These are phyloP conservation scores for Solanum hybrid DNA, from an alignment of 305 asterid species.

Conservation along the genomic window DNA sequence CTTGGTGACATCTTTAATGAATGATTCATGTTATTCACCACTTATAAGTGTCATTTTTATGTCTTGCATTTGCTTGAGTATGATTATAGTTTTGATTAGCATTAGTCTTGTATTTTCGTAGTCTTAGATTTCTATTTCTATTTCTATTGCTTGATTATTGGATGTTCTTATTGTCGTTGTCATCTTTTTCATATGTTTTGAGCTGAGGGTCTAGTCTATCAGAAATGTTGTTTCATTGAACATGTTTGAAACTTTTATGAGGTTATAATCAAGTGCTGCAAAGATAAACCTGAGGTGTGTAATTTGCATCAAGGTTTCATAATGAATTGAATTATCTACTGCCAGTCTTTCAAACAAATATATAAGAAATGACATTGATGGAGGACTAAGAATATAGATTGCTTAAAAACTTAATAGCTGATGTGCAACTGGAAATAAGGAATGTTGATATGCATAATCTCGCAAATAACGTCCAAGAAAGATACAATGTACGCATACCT, in stretches of 20 bases:
- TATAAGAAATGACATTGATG: no score
- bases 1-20: background rate
- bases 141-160: background rate
- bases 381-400: no score
- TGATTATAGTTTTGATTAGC: background rate
- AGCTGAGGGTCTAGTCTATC: background rate
- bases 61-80: background rate
- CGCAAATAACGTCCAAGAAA: no score
- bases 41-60: background rate
- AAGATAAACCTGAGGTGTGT: no score
- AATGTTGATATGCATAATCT: background rate
- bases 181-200: background rate
- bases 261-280: no score
- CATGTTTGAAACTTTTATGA: no score
- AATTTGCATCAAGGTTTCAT: no score
- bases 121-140: background rate
- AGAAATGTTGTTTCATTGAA: no score
- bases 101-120: background rate
- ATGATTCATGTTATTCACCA: background rate
- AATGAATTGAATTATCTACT: no score
- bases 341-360: no score
- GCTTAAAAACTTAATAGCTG: no score
- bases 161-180: background rate
- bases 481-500: background rate
- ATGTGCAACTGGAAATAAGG: no score